Base-by-base conservation (phyloP, 352 stramenopile genomes). In the Globisporangium paddicum region DNA sequence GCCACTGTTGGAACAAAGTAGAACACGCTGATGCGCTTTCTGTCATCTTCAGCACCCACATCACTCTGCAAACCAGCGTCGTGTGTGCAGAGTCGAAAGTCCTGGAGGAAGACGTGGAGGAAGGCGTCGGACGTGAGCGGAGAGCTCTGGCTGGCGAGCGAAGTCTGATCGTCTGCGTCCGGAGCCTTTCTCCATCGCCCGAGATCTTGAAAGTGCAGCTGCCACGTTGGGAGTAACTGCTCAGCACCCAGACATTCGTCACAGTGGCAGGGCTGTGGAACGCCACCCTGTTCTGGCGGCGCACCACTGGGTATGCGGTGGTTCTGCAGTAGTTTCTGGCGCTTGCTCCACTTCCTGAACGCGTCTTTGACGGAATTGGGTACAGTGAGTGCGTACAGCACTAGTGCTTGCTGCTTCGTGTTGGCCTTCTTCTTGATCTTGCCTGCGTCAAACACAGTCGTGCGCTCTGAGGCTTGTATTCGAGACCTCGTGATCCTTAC, bases 171-270 rank as follows among this genome's bases (percentile, higher is more conserved):
- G 11, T 54, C 28, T 3, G 47, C 25, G 8, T 56, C 38, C 11
- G 32, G 7, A 6, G 62, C 60, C 32, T 38, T 53, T 28, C 38
- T 60, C 79, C 76, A 86, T 19, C 69, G 70, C 18, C 57, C 67
- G 16, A 89, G 67, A 57, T 87, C 76, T 10, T 69, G 60, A 21
- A 80, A 86, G 65, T 87, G 79, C 16, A 79, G 62, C 19, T 70
- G 64, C 79, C 76, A 89, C 9, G 76, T 82, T 8, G 74, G 55
- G 0, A 84, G 50, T 35, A 84, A 65, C 47, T 89, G 74, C 16
- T 73, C 61, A 0, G 60, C 45, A 7, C 79, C 74, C 11, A 86
- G 61, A 42, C 79, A 89, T 32, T 68, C 56, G n/a, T 89, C 68
- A 41, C 79, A 84, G 32, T 76, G 72, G 35, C 76, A 87, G 8